Evolutionary conservation across 257 asterid species (phyloP).

Genomic region (Henckelia pumila): DNA sequence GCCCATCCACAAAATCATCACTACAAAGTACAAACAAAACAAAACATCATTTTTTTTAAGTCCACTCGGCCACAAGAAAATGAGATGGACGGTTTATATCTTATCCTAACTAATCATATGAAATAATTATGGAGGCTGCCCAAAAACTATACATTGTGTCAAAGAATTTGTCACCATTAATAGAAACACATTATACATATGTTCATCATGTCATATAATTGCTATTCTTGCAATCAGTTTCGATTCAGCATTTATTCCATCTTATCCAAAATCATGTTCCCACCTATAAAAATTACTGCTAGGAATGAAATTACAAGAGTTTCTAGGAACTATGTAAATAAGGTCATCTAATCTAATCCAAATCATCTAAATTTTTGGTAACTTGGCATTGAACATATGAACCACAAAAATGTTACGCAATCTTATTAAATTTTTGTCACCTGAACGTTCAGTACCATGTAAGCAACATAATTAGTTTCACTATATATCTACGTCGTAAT

Average conservation of each 20-base stretch:
- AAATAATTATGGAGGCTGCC: constrained; percentile 15
- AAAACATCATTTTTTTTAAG: too few species aligned
- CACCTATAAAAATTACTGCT: neutral
- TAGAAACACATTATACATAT: constrained; percentile 16
- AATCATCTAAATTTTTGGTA: too few species aligned
- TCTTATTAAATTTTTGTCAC: too few species aligned
- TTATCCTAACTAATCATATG: neutral
- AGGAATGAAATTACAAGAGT: too few species aligned
- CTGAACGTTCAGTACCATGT: too few species aligned
- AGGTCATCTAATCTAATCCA: too few species aligned
- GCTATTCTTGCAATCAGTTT: neutral
- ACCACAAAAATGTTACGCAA: too few species aligned
- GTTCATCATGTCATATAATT: constrained; percentile 25
- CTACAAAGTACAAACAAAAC: neutral
- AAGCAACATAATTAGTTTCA: too few species aligned
- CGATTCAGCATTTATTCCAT: constrained; percentile 23
- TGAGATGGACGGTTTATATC: neutral
- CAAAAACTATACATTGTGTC: neutral
- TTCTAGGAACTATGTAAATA: too few species aligned
- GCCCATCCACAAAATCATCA: neutral
- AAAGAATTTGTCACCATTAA: constrained; percentile 11
- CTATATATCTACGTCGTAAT: too few species aligned
- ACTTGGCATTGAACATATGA: too few species aligned
- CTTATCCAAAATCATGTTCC: constrained; percentile 30
- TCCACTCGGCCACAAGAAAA: neutral